phyloP scores from a whole-genome alignment of 768 basidiomycete genomes.

The Leccinum broughii region DNA sequence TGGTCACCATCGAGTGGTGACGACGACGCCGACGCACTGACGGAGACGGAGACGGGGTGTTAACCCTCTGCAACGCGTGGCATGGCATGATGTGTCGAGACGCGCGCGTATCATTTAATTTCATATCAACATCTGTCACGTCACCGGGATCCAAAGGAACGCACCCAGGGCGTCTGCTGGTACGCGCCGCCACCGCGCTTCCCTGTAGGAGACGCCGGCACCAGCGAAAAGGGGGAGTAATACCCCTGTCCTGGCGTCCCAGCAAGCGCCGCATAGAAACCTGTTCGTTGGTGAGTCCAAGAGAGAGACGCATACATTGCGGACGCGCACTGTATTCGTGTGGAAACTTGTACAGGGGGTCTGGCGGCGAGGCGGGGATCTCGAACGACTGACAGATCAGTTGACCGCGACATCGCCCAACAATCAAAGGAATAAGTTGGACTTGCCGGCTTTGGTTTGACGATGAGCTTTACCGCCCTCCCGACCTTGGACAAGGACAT shows the following conservation, averaged over 20 bases:
- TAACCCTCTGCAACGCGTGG: neutral
- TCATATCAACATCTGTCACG: neutral
- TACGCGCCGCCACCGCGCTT: neutral
- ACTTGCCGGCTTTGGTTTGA: conserved; percentile 34
- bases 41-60: neutral
- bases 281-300: conserved; percentile 8
- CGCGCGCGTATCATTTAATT: neutral
- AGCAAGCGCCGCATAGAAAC: conserved; percentile 25
- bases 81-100: neutral
- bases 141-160: neutral
- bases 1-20: neutral
- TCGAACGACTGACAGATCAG: conserved; percentile 24
- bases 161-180: neutral
- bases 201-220: neutral
- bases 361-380: conserved; percentile 25
- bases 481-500: conserved; percentile 17
- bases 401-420: neutral
- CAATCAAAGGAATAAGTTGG: neutral
- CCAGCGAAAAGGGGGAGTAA: conserved; percentile 13
- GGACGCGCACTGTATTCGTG: conserved; percentile 21
- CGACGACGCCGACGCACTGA: neutral
- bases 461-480: conserved; percentile 23
- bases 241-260: conserved; percentile 14
- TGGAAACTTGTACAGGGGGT: conserved; percentile 29
- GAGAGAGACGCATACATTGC: too few species aligned